Evolutionary conservation across 805 yeast genomes (phyloP).

Genomic region (Candida hungchunana): DNA sequence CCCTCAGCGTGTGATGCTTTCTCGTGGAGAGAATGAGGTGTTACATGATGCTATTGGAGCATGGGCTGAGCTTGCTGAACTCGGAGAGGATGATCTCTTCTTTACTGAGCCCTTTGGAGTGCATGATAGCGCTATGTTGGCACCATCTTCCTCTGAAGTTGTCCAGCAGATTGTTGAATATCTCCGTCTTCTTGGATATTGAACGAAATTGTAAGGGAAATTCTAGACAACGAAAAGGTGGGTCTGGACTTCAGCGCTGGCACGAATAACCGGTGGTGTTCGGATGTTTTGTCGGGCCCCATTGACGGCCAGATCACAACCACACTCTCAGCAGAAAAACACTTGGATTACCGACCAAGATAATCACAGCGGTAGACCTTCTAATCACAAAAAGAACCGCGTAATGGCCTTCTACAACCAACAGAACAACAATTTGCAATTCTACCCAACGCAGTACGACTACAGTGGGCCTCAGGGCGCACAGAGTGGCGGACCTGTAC

Average conservation of each 20-base stretch:
- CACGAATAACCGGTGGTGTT: too few species aligned
- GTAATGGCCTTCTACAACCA: slow-evolving; percentile 14
- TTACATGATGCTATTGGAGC: slow-evolving; percentile 5
- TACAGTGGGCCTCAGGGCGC: too few species aligned
- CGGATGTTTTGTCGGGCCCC: too few species aligned
- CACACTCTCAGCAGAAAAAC: too few species aligned
- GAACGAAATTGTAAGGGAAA: too few species aligned
- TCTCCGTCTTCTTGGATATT: too few species aligned
- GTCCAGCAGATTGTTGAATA: slow-evolving; percentile 1
- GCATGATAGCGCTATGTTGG: slow-evolving; percentile 7
- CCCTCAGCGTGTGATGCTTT: slow-evolving; percentile 5
- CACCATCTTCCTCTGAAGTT: slow-evolving; percentile 4
- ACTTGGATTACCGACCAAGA: too few species aligned
- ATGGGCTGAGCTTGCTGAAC: slow-evolving; percentile 1
- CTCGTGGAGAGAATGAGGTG: slow-evolving; percentile 15
- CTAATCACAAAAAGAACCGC: too few species aligned
- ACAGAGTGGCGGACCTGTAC: slow-evolving; percentile 22
- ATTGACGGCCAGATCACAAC: too few species aligned
- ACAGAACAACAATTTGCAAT: slow-evolving; percentile 24
- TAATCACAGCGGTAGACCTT: too few species aligned
- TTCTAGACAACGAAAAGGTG: too few species aligned
- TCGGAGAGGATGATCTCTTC: slow-evolving; percentile 3
- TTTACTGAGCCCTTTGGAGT: slow-evolving; percentile 8
- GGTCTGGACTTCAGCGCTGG: too few species aligned
- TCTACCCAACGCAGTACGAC: slow-evolving; percentile 28